These are phyloP conservation scores for Yarrowia bubula DNA, from an alignment of 805 yeast species.

Conservation along the genomic window DNA sequence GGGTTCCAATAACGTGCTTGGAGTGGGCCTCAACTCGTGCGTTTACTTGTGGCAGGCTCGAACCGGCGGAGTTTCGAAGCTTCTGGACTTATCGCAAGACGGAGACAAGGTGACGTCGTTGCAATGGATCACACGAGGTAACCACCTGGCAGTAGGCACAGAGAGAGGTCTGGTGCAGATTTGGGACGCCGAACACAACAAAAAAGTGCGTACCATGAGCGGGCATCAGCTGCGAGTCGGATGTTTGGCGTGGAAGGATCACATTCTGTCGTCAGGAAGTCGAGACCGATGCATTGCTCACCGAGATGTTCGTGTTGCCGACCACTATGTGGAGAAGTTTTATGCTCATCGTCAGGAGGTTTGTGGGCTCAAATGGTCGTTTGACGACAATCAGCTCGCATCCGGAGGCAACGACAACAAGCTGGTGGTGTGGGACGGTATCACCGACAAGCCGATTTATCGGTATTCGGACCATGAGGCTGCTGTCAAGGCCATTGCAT, in stretches of 20 bases:
- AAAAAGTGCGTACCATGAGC: constrained; percentile 85
- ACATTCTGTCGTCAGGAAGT: constrained; percentile 81
- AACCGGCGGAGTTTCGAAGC: constrained; percentile 74
- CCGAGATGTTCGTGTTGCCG: constrained; percentile 85
- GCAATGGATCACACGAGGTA: constrained; percentile 92
- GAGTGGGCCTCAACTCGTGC: constrained; percentile 84
- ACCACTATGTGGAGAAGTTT: constrained; percentile 70
- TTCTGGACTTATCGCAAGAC: constrained; percentile 64
- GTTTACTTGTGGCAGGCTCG: constrained; percentile 91
- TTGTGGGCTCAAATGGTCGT: constrained; percentile 93
- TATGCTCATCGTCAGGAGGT: constrained; percentile 88
- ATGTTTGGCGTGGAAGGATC: constrained; percentile 91
- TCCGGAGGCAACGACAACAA: constrained; percentile 95
- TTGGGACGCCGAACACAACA: constrained; percentile 83
- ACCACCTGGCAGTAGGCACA: constrained; percentile 92
- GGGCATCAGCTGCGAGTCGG: constrained; percentile 87
- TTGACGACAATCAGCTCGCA: constrained; percentile 85
- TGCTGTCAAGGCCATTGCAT: constrained; percentile 93
- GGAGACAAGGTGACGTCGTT: constrained; percentile 76
- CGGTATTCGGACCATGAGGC: constrained; percentile 83
- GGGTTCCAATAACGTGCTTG: constrained; percentile 86
- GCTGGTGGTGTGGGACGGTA: constrained; percentile 84
- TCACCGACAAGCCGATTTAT: constrained; percentile 62
- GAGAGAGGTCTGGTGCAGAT: constrained; percentile 83
- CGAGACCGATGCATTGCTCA: constrained; percentile 82